Conservation (phyloP, 495 filamentous ascomycete species). For the Penicillium parvum region DNA sequence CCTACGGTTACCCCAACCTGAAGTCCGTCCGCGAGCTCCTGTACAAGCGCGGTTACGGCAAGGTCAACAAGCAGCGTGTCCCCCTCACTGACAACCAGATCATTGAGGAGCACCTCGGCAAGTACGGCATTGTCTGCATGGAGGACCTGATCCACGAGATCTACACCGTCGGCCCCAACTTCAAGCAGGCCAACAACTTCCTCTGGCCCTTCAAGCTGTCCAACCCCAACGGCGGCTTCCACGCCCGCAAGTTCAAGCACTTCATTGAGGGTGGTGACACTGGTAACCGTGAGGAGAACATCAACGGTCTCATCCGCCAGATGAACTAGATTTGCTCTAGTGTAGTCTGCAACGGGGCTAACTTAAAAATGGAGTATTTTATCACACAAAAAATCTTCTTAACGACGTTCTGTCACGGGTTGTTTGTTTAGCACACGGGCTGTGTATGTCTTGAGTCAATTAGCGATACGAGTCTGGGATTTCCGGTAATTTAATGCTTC, state of each 20-base stretch:
- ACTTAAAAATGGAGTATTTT: constrained; percentile 11
- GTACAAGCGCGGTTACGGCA: constrained; percentile 99
- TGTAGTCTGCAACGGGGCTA: constrained; percentile 1
- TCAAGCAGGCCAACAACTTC: constrained; percentile 99
- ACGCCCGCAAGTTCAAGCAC: constrained; percentile 95
- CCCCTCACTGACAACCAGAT: constrained; percentile 95
- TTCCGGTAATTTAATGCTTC: constrained; percentile 39
- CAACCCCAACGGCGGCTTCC: constrained; percentile 96
- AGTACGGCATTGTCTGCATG: constrained; percentile 98
- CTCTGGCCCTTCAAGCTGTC: constrained; percentile 99
- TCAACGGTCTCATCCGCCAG: constrained; percentile 92
- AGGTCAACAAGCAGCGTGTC: constrained; percentile 94
- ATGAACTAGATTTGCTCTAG: constrained; percentile 75
- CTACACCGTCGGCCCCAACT: constrained; percentile 96
- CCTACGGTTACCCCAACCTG: constrained; percentile 98
- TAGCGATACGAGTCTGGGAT: constrained; percentile 42
- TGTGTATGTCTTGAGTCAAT: constrained; percentile 29
- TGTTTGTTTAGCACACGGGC: constrained; percentile 29
- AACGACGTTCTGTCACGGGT: constrained; percentile 30
- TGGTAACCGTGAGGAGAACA: constrained; percentile 97
- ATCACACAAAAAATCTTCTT: constrained; percentile 15
- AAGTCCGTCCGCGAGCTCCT: constrained; percentile 98
- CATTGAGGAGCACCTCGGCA: constrained; percentile 93
- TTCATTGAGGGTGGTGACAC: constrained; percentile 98
- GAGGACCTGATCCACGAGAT: constrained; percentile 99